phyloP scores from a whole-genome alignment of 257 asterid species.

The Anisodus tanguticus region DNA sequence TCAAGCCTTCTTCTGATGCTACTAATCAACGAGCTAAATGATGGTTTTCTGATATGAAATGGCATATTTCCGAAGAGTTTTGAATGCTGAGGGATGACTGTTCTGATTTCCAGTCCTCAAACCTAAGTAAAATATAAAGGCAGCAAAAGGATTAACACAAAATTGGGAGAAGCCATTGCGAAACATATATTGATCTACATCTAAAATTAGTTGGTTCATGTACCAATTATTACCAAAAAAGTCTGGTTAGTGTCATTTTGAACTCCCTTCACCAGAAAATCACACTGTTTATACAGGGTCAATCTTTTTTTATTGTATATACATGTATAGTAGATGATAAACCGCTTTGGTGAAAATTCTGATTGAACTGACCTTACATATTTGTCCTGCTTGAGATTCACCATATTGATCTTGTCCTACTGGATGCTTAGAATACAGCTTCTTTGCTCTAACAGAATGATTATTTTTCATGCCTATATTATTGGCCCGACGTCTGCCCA shows the following conservation, averaged over 20 bases:
- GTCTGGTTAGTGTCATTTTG: not conserved
- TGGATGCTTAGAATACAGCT: not conserved
- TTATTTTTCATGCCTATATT: too few relatives aligned
- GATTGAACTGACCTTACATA: constrained; percentile 37
- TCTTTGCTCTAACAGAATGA: not conserved
- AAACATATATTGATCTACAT: not conserved
- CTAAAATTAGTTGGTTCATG: not conserved
- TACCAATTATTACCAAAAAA: not conserved
- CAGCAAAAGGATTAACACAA: not conserved
- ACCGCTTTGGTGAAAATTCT: not conserved
- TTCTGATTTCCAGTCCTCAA: constrained; percentile 47
- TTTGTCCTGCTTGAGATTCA: constrained; percentile 40
- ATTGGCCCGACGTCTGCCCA: too few relatives aligned
- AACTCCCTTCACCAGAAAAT: not conserved
- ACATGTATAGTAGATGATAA: not conserved
- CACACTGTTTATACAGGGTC: too few relatives aligned
- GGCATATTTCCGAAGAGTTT: constrained; percentile 20
- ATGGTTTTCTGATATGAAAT: constrained; percentile 37
- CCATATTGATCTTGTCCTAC: not conserved
- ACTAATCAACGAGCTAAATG: constrained; percentile 38
- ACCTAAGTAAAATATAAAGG: constrained; percentile 40
- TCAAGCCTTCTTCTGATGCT: constrained; percentile 41
- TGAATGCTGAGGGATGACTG: constrained; percentile 34
- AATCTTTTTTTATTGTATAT: not conserved
- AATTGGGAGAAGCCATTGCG: not conserved